Conservation (phyloP, 202 grass and related monocot species). For the Zoysia matrella region DNA sequence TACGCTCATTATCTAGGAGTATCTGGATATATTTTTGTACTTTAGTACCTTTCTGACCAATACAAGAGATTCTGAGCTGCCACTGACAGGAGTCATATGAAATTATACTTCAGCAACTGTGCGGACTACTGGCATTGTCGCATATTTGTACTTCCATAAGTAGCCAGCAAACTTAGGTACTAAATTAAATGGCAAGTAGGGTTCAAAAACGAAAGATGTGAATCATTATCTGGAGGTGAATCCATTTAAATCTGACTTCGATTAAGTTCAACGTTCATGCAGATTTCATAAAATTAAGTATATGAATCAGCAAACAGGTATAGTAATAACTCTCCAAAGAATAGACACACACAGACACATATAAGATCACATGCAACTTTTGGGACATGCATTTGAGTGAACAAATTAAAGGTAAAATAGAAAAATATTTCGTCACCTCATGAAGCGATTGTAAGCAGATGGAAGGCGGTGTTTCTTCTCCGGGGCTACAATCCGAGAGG, state of each 20-base stretch:
- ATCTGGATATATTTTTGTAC: neutral
- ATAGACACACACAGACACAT: neutral
- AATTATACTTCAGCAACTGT: neutral
- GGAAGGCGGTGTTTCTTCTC: constrained; percentile 97
- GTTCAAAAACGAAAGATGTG: too few relatives aligned
- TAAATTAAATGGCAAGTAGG: too few relatives aligned
- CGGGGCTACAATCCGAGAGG: constrained; percentile 63
- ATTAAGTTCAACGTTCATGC: too few relatives aligned
- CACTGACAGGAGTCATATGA: neutral
- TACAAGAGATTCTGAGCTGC: neutral
- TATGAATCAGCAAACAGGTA: neutral
- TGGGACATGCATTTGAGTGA: neutral
- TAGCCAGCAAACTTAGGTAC: too few relatives aligned
- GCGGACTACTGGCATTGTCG: neutral
- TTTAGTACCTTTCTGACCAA: neutral
- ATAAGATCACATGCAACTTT: constrained; percentile 38
- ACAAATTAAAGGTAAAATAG: neutral
- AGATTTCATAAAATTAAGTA: too few relatives aligned
- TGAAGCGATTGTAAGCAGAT: constrained; percentile 98
- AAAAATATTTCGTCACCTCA: constrained; percentile 59
- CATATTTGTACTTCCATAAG: neutral
- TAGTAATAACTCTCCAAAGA: neutral
- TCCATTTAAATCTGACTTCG: too few relatives aligned
- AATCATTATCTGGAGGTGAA: too few relatives aligned
- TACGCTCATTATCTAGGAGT: neutral